Evolutionary conservation across 2,329 filamentous ascomycete species (phyloP), one percentile per base, ranked within the genome.

Genomic region (Daldinia sp.): DNA sequence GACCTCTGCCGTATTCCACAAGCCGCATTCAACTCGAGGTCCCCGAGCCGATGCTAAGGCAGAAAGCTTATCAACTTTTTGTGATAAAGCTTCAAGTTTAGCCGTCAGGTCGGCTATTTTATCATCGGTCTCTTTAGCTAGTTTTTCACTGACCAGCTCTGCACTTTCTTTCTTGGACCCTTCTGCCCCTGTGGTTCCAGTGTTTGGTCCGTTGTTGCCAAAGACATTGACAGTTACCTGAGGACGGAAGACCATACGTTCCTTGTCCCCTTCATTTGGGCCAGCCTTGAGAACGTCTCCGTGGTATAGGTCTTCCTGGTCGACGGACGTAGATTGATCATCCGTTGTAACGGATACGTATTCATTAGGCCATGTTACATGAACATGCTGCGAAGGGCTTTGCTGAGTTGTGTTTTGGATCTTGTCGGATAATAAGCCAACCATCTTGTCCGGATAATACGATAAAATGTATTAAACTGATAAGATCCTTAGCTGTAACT

Each of bases 341-440:
- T 51, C 46, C 7, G 46, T 10, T 3, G 15, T 26, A 3, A 51
- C 26, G 2, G 46, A 12, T 33, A 51, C 13, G 26, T 33, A 51
- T 7, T 33, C 46, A 13, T 30, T 5, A 2, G 46, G 26, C 28
- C 28, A 33, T 18, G 46, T 18, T 33, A 51, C n/a, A 18, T 54
- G 30, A 23, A 54, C 15, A 6, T 37, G 51, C 6, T 35, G 51
- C 10, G 51, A 54, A 37, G 51, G n/a, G 13, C 7, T 54, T n/a
- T 18, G 6, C 33, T 18, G 51, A 1, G 20, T 13, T 12, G 33
- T 20, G 69, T 78, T 20, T 15, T 51, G 26, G 26, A 18, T n/a
- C 33, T 10, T 51, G 12, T 15, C 7, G 6, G 26, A 33, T 2
- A 23, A 7, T n/a, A 51, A 33, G 46, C 26, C 46, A 2, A 18